Base-by-base conservation (phyloP, 1,284 basidiomycete species). In the Rhodotorula glutinis region DNA sequence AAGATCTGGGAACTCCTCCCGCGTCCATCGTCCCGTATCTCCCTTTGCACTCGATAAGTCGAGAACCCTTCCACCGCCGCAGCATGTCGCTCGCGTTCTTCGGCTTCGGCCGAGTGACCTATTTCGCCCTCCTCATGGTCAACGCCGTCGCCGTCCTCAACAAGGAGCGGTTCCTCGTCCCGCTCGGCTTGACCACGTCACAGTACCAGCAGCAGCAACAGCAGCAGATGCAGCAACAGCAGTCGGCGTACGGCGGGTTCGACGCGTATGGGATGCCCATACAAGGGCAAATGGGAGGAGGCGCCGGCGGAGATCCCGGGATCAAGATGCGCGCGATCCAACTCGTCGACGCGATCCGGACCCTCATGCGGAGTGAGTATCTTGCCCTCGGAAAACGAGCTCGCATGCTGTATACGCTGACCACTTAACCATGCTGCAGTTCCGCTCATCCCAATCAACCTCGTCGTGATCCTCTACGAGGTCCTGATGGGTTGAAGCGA, bases 121-220 rank as follows among this genome's bases (percentile, higher is more conserved):
- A 73, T 67, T 71, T 73, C 25, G 60, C 57, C 46, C 62, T 73
- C 44, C 58, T 73, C 54, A 40, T 69, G 46, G 60, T 73, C 66
- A 73, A 73, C 65, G 55, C 69, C 27, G 65, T 73, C 65, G 72
- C 72, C 5, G 57, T 73, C 38, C 67, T 73, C 30, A 60, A 58
- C 49, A 66, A 73, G 47, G 72, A 73, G 13, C 72, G 72, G 40
- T 73, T 73, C 70, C 66, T 73, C 51, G 62, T 61, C 29, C 72
- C 72, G 0, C 56, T 73, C 21, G 72, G 72, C 25, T 55, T 73
- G 11, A 57, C 65, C 47, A 64, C 65, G 25, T 60, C 62, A 33
- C 43, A 47, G 53, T 62, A 60, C 47, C 53, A 59, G 25, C 58
- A 65, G 30, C 58, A 60, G 51, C 65, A 60, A 30, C 61, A 61